These are phyloP conservation scores for Malus hybrid DNA, from an alignment of 331 rosid species.

Conservation along the genomic window DNA sequence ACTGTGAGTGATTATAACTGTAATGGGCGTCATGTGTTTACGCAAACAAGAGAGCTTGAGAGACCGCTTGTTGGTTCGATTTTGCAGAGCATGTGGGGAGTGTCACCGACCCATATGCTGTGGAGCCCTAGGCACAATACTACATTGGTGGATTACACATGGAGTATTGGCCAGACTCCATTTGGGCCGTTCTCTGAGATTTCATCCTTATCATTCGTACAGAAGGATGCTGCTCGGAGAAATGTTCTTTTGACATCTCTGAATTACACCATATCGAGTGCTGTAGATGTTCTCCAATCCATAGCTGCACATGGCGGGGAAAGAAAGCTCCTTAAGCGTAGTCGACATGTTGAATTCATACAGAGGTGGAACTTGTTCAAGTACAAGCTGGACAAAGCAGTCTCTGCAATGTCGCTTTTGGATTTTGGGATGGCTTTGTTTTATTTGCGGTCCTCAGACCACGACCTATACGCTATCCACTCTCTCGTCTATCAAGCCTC, in stretches of 20 bases:
- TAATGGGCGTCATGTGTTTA: slow-evolving; percentile 74
- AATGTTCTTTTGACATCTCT: slow-evolving; percentile 68
- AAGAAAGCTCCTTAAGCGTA: slow-evolving; percentile 61
- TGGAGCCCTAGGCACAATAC: slow-evolving; percentile 86
- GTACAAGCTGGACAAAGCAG: slow-evolving; percentile 83
- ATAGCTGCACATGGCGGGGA: slow-evolving; percentile 79
- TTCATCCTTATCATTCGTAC: slow-evolving; percentile 66
- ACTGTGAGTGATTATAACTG: slow-evolving; percentile 92
- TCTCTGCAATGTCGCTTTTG: slow-evolving; percentile 74
- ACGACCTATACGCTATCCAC: slow-evolving; percentile 81
- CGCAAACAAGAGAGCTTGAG: slow-evolving; percentile 66
- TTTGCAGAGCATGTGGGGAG: slow-evolving; percentile 98
- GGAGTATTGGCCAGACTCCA: slow-evolving; percentile 96
- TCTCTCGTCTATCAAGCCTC: slow-evolving; percentile 68
- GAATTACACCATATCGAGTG: slow-evolving; percentile 60
- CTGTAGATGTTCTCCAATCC: slow-evolving; percentile 59
- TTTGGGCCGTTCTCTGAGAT: slow-evolving; percentile 87
- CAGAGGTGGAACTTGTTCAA: slow-evolving; percentile 83
- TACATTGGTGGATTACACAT: slow-evolving; percentile 87
- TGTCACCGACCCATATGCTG: slow-evolving; percentile 74
- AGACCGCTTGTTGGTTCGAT: slow-evolving; percentile 87
- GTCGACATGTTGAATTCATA: slow-evolving; percentile 56
- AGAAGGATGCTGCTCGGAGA: slow-evolving; percentile 91
- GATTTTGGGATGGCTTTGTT: slow-evolving; percentile 83
- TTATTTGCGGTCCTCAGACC: slow-evolving; percentile 78